Conservation (phyloP, 2,329 filamentous ascomycete species). For the Aureobasidium leucospermi region DNA sequence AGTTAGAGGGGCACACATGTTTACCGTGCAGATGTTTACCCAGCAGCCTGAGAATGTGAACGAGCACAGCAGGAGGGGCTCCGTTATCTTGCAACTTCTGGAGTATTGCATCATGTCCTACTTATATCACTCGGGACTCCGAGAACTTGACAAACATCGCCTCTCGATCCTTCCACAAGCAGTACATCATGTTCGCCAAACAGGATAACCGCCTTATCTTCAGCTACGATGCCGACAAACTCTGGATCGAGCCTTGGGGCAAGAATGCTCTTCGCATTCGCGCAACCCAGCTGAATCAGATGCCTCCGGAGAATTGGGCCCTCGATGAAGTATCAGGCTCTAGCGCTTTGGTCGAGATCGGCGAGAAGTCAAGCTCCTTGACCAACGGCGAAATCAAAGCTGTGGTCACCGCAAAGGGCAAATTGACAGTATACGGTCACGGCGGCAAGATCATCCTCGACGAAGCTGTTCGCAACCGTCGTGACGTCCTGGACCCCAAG, state of each 20-base stretch:
- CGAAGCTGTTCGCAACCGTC: conserved; percentile 46
- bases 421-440: conserved; percentile 42
- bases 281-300: conserved; percentile 34
- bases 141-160: background rate
- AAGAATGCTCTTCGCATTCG: conserved; percentile 42
- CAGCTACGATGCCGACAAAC: conserved; percentile 44
- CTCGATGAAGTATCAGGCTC: conserved; percentile 21
- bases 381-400: conserved; percentile 45
- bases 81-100: background rate
- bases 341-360: conserved; percentile 21
- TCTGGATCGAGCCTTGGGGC: conserved; percentile 46
- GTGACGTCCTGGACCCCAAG: conserved; percentile 49
- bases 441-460: conserved; percentile 41
- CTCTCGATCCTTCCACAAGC: background rate
- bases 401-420: conserved; percentile 40
- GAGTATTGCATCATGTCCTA: background rate
- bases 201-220: conserved; percentile 54
- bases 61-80: background rate
- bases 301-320: conserved; percentile 37
- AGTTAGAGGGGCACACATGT: background rate
- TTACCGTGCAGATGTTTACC: background rate
- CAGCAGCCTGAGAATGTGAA: background rate
- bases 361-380: conserved; percentile 32
- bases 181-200: conserved; percentile 27
- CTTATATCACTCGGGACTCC: background rate